Evolutionary conservation across 495 filamentous ascomycete species (phyloP).

Genomic region (Aspergillus affinis): DNA sequence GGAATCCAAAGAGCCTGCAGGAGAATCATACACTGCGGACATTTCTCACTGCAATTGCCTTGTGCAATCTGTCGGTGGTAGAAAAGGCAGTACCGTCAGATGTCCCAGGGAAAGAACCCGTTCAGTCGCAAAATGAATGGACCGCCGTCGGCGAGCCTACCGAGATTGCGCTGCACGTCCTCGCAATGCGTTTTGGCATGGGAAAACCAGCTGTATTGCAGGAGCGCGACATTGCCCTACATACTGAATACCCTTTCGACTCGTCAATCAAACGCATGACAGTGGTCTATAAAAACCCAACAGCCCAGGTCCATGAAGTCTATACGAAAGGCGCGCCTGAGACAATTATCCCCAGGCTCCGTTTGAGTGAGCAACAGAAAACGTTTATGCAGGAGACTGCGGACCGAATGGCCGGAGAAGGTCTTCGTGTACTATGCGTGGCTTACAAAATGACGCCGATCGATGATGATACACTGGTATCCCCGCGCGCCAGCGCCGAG

Average conservation of each 20-base stretch:
- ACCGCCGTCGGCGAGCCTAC: constrained; percentile 78
- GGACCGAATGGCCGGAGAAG: constrained; percentile 65
- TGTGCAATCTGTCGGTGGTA: constrained; percentile 77
- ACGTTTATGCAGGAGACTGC: constrained; percentile 59
- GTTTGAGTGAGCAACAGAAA: constrained; percentile 48
- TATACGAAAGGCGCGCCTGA: constrained; percentile 72
- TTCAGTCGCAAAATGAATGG: constrained; percentile 45
- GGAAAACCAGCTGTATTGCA: constrained; percentile 56
- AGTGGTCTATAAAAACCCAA: constrained; percentile 57
- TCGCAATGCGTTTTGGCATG: constrained; percentile 67
- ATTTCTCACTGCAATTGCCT: constrained; percentile 68
- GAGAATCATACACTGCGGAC: constrained; percentile 49
- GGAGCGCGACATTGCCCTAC: constrained; percentile 58
- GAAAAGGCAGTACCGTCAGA: constrained; percentile 47
- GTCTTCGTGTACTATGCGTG: constrained; percentile 78
- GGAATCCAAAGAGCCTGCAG: constrained; percentile 24
- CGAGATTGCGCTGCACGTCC: constrained; percentile 80
- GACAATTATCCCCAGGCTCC: constrained; percentile 56
- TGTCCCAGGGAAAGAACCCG: constrained; percentile 32
- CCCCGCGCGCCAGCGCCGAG: constrained; percentile 47
- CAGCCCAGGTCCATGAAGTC: constrained; percentile 45
- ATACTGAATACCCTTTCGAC: constrained; percentile 79
- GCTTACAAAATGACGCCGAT: constrained; percentile 50
- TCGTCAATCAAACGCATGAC: constrained; percentile 83
- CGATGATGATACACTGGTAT: constrained; percentile 23